Base-by-base conservation (phyloP, 192 early-diverging fungal species). In the Kappamyces sp. region DNA sequence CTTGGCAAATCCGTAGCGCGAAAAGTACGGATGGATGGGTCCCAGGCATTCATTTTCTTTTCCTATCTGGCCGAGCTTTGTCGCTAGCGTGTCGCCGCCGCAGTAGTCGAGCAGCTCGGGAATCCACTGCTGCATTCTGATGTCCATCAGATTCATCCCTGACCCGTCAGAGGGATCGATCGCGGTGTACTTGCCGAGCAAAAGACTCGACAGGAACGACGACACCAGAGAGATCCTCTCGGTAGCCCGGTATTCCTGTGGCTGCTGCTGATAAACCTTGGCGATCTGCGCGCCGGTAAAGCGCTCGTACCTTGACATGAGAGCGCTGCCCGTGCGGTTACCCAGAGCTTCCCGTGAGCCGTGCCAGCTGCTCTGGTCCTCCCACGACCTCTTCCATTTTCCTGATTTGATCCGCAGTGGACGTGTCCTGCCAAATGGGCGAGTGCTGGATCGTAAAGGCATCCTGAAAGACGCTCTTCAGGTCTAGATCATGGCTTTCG, bases 91-190 rank as follows among this genome's bases (percentile, higher is more conserved):
- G 5, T 51, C 47, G 37, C 60, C 63, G 32, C 51, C 72, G 60
- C 70, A 75, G 10, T 61, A 65, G 31, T 60, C 36, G 0, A 86
- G 63, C 10, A 83, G 58, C 1, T 31, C 12, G 2, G 70, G 48
- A 38, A 80, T 74, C 87, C 87, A 89, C 13, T 59, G 49, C 40
- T 75, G 70, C 23, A 60, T 65, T 5, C 74, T 63, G 13, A 91
- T 75, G 63, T 93, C 73, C 54, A 90, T 67, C 42, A 91, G 61
- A 60, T 93, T 93, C 74, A 88, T 93, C 0, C 91, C 91, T 5
- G 84, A 84, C 0, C 80, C 91, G 60, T 93, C 90, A 32, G 78
- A 71, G 2, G 69, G 66, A 67, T 93, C 90, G 2, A 91, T 78
- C 5, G 79, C 73, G 0, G 74, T 77, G 13, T 75, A 66, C 1